Evolutionary conservation across 2,329 filamentous ascomycete genomes (phyloP), one percentile per base, ranked within the genome.

Genomic region (Colletotrichum tropicicola): DNA sequence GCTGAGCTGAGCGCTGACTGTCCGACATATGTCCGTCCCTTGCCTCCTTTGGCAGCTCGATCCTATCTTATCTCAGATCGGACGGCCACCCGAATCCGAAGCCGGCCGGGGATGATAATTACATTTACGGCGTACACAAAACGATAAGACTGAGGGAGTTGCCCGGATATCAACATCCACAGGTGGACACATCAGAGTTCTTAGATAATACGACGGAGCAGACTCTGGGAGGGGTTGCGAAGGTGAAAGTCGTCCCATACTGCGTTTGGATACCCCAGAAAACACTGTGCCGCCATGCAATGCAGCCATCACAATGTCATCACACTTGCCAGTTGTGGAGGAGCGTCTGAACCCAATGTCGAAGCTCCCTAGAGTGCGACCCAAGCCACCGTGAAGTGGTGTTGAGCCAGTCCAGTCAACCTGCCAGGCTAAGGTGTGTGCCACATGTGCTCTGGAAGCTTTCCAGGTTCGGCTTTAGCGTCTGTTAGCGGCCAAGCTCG

Each of bases 21-120:
- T 49, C 62, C 62, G 62, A 65, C 59, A 61, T 65, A 65, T 65
- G 62, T 65, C 62, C 62, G 62, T 43, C n/a, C 30, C 41, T 56
- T 57, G 43, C 51, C 51, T 17, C 10, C 32, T 51, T 51, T 28
- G 44, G 57, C n/a, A 56, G 62, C 43, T 41, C 27, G 51, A 61
- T 35, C 62, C 57, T 65, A 56, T 65, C 62, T 61, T 45, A 65
- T 65, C 57, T 39, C 19, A 10, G 7, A 17, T 57, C 54, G 54
- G 54, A 57, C 32, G 49, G 41, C 12, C 2, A 51, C 30, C 30
- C 56, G 41, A 32, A 12, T 39, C 44, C 35, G 25, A 60, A 49
- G 56, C 35, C 35, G 35, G 45, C 21, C 12, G 15, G n/a, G n/a
- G n/a, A n/a, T n/a, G n/a, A n/a, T 53, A 19, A 25, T 41, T 53